A percentile compares a stretch with the other conserved stretches of the same genome.
phyloP scores from a whole-genome alignment of 2,329 filamentous ascomycete genomes.

The Botrytis elliptica region DNA sequence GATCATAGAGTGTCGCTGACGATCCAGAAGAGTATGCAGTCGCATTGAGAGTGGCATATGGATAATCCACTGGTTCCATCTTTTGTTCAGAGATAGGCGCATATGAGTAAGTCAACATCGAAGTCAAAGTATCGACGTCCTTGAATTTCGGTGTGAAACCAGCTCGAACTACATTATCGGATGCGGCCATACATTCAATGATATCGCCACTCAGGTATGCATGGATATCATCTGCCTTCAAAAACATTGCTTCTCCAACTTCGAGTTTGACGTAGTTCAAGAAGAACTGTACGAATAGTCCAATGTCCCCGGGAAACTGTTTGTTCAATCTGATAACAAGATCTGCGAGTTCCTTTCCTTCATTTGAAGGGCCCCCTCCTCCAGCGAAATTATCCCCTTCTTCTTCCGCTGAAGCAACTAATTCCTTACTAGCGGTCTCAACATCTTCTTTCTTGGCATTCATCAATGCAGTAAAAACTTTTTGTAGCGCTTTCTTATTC shows the following conservation, averaged over 20 bases:
- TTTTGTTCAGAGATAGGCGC: slow-evolving; percentile 94
- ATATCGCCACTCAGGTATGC: slow-evolving; percentile 93
- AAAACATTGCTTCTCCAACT: slow-evolving; percentile 91
- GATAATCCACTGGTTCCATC: slow-evolving; percentile 81
- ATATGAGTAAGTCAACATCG: slow-evolving; percentile 93
- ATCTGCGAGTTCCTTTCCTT: slow-evolving; percentile 69
- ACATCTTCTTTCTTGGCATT: slow-evolving; percentile 67
- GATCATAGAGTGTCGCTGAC: slow-evolving; percentile 77
- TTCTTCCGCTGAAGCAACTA: slow-evolving; percentile 68
- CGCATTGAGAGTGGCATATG: slow-evolving; percentile 81
- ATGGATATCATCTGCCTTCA: slow-evolving; percentile 95
- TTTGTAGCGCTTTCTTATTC: slow-evolving; percentile 78
- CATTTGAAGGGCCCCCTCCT: slow-evolving; percentile 65
- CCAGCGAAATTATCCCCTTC: slow-evolving; percentile 73
- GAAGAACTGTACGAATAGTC: slow-evolving; percentile 94
- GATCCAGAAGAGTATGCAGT: slow-evolving; percentile 76
- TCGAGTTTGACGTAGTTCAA: slow-evolving; percentile 89
- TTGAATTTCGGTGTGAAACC: slow-evolving; percentile 99
- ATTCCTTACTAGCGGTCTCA: slow-evolving; percentile 61
- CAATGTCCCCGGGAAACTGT: slow-evolving; percentile 87
- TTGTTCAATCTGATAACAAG: slow-evolving; percentile 74
- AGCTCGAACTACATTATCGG: slow-evolving; percentile 97
- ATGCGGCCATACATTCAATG: slow-evolving; percentile 98
- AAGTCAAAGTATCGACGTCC: slow-evolving; percentile 83
- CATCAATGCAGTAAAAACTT: slow-evolving; percentile 79